A percentile compares a stretch with the other conserved stretches of the same genome.
Conservation (phyloP, 768 basidiomycete genomes). For the Lentinula edodes region DNA sequence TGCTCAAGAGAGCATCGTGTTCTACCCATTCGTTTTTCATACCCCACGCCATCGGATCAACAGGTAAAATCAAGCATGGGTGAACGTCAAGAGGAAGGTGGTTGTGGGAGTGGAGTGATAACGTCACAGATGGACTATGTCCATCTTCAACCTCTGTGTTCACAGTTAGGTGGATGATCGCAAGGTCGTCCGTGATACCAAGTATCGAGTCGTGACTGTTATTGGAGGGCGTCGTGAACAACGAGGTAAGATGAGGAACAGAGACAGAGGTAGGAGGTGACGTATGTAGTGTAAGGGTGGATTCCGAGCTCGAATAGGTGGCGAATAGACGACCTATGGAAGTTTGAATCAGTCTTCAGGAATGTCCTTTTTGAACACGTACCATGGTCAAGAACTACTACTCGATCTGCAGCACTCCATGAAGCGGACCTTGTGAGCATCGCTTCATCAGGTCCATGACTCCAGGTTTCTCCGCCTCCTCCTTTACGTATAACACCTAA, state of each 20-base stretch:
- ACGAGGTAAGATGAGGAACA: constrained; percentile 47
- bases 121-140: constrained; percentile 19
- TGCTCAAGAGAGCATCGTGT: constrained; percentile 74
- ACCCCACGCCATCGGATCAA: constrained; percentile 88
- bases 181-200: constrained; percentile 58
- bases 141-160: constrained; percentile 17
- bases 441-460: constrained; percentile 39
- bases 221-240: constrained; percentile 64
- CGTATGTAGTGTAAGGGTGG: constrained; percentile 49
- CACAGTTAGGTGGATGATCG: constrained; percentile 42
- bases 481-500: constrained; percentile 58
- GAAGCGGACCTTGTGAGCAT: constrained; percentile 40
- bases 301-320: constrained; percentile 48
- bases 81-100: constrained; percentile 46
- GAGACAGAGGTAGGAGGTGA: constrained; percentile 31
- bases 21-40: constrained; percentile 36
- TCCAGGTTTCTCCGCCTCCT: constrained; percentile 63
- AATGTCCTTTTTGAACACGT: constrained; percentile 12
- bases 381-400: constrained; percentile 71
- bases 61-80: constrained; percentile 59
- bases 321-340: constrained; percentile 41
- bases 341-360: not conserved
- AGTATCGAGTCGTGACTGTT: constrained; percentile 51
- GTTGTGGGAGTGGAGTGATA: constrained; percentile 37
- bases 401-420: constrained; percentile 56